These are phyloP conservation scores for Rhododendron williamsianum DNA, from an alignment of 148 eudicot species.

Conservation along the genomic window DNA sequence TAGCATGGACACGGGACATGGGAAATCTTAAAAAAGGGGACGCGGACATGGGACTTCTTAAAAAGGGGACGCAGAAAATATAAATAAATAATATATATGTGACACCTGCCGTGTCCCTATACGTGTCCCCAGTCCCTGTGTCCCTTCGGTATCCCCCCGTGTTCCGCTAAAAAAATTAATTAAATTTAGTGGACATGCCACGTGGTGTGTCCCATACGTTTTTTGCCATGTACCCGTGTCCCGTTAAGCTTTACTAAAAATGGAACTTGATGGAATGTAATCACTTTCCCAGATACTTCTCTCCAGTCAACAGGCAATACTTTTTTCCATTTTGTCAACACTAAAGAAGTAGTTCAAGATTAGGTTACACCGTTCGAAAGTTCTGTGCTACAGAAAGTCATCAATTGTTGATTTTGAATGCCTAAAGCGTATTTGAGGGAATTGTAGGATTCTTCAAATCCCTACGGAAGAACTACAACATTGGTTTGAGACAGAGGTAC, in stretches of 20 bases:
- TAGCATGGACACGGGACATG: neutral
- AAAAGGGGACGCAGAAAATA: no score
- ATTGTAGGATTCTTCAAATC: slow-evolving; percentile 50
- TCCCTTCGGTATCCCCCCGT: no score
- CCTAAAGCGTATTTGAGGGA: neutral
- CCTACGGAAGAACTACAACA: slow-evolving; percentile 47
- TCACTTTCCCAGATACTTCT: neutral
- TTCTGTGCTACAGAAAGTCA: neutral
- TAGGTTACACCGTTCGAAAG: neutral
- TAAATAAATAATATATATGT: no score
- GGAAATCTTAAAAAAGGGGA: neutral
- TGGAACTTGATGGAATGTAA: neutral
- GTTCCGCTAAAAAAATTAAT: neutral
- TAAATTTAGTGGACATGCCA: neutral
- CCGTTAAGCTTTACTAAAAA: neutral
- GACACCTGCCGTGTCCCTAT: neutral
- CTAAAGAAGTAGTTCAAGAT: neutral
- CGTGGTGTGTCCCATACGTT: neutral
- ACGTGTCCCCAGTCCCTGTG: neutral
- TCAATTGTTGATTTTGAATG: neutral
- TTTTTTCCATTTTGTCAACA: neutral
- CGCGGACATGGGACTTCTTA: neutral
- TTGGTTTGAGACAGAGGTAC: slow-evolving; percentile 44
- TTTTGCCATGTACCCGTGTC: neutral
- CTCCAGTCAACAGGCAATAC: neutral